Base-by-base conservation (phyloP, 768 basidiomycete genomes). In the Suillus clintonianus region DNA sequence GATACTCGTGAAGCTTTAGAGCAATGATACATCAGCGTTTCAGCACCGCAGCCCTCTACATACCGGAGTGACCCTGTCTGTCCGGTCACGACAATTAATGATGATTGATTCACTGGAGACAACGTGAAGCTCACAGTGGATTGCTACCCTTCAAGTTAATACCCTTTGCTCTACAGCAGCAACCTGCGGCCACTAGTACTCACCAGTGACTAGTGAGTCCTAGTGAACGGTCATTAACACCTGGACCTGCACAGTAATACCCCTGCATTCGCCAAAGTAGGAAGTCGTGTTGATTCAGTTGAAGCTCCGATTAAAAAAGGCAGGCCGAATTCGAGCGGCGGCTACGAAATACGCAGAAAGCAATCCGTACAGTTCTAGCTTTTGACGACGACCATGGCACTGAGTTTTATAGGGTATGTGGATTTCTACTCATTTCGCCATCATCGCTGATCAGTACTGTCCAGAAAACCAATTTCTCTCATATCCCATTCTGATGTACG, bases 401-500 rank as follows among this genome's bases (percentile, higher is more conserved):
- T 85, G 64, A 90, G 86, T 79, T 91, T 90, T 71, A 90, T 91
- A 68, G 90, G 90, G 89, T 89, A 68, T 50, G 82, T 75, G 19
- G 9, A 32, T 39, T 36, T 32, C 0, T 22, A 19, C 34, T 41
- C 3, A 24, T 14, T 11, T 56, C 3, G 11, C 7, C 27, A 37
- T 37, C 48, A 50, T 62, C 58, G 34, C 64, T 75, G 59, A 74
- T 43, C 2, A 10, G 60, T 36, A 59, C 56, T n/a, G 36, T 24
- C 14, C 76, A 92, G 92, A 75, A 93, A 93, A 83, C 86, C 90
- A 11, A 95, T 95, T 63, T 93, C 93, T 62, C 88, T 95, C 72
- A 90, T 93, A 75, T 94, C 93, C 63, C 91, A 93, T 75, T 92
- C 91, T 58, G 94, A 94, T 85, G 91, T 95, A 65, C 89, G 94